Percentiles rank a stretch among this genome's conserved stretches.
Conservation (phyloP, 1,284 basidiomycete genomes). For the Trichosporon inkin region DNA sequence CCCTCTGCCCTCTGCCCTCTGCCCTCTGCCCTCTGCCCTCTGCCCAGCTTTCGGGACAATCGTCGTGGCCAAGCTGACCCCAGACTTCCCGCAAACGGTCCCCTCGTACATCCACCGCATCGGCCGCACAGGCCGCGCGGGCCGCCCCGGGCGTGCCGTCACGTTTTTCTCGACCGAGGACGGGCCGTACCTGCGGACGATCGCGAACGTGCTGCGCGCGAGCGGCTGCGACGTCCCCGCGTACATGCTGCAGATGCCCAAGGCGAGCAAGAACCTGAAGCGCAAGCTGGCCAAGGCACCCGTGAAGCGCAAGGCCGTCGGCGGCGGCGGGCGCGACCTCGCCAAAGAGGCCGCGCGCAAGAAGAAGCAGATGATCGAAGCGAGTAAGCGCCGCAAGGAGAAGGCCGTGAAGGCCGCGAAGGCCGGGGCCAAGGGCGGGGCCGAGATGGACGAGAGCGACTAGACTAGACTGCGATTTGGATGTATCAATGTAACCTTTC, state of each 20-base stretch:
- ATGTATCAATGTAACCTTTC: constrained; percentile 6
- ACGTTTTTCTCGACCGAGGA: constrained; percentile 97
- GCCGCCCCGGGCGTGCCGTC: constrained; percentile 81
- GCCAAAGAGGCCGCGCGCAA: constrained; percentile 68
- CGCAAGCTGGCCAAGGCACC: constrained; percentile 71
- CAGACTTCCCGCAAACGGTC: constrained; percentile 85
- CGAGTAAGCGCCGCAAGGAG: constrained; percentile 43
- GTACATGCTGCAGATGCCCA: constrained; percentile 82
- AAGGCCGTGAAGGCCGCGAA: constrained; percentile 12
- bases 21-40: too few species aligned
- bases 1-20: too few species aligned
- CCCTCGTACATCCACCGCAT: constrained; percentile 96
- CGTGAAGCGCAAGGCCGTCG: constrained; percentile 68
- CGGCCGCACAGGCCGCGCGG: constrained; percentile 91
- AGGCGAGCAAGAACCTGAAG: constrained; percentile 82
- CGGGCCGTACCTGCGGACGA: constrained; percentile 84
- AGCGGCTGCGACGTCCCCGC: constrained; percentile 84
- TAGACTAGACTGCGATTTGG: not conserved
- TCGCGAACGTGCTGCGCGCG: constrained; percentile 89
- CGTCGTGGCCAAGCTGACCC: constrained; percentile 25
- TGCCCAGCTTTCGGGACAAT: too few species aligned
- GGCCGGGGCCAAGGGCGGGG: constrained; percentile 34
- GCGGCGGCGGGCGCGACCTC: constrained; percentile 64
- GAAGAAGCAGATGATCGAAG: constrained; percentile 58
- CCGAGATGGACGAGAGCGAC: constrained; percentile 5